Evolutionary conservation across 257 asterid species (phyloP).

Genomic region (Nicotiana benthamiana): DNA sequence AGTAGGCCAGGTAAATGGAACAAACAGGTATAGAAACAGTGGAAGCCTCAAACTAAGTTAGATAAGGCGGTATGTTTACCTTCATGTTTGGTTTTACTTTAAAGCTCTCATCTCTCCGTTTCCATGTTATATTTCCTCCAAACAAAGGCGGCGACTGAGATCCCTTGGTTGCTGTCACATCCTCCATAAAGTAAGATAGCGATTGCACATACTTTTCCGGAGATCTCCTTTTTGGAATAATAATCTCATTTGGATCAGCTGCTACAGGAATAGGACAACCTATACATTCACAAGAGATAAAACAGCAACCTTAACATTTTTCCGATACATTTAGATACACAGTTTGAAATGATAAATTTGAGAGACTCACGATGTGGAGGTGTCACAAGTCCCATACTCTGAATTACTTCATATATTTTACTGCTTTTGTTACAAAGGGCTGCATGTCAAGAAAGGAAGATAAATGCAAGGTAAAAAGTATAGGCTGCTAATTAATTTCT

Average conservation of each 20-base stretch:
- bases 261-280: slow-evolving; percentile 83
- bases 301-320: neutral
- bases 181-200: slow-evolving; percentile 63
- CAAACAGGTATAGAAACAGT: neutral
- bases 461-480: neutral
- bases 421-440: slow-evolving; percentile 91
- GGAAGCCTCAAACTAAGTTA: neutral
- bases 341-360: neutral
- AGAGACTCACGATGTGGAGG: slow-evolving; percentile 79
- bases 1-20: neutral
- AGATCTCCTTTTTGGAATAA: slow-evolving; percentile 51
- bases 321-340: neutral
- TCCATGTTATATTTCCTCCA: slow-evolving; percentile 86
- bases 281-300: slow-evolving; percentile 16
- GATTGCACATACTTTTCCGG: slow-evolving; percentile 44
- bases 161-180: slow-evolving; percentile 34
- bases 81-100: slow-evolving; percentile 69
- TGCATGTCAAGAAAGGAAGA: slow-evolving; percentile 30
- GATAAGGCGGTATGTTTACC: slow-evolving; percentile 26
- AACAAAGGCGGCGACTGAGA: slow-evolving; percentile 67
- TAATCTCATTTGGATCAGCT: slow-evolving; percentile 46
- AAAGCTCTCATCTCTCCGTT: slow-evolving; percentile 78
- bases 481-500: neutral
- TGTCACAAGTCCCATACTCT: slow-evolving; percentile 75
- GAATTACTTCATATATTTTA: slow-evolving; percentile 59